Base-by-base conservation (phyloP, 2,329 filamentous ascomycete species). In the Acrocalymma vagum region DNA sequence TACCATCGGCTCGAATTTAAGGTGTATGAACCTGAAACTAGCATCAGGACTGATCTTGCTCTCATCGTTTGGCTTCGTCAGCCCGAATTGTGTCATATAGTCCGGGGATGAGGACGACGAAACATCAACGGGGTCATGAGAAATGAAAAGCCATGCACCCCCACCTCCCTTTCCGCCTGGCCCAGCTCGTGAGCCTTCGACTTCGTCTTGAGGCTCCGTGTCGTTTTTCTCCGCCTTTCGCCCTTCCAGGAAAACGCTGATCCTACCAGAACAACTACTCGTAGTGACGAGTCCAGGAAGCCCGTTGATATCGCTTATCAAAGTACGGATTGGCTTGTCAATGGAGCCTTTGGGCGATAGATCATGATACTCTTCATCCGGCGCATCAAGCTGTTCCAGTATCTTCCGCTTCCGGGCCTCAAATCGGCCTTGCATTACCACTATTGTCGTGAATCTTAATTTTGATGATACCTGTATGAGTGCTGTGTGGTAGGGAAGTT, bases 1-100 rank as follows among this genome's bases (percentile, higher is more conserved):
- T 79, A 95, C 92, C 90, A 96, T 91, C 4, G 92, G 90, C 67
- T 96, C 92, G 63, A 95, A 96, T 70, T 95, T 94, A 72, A 96
- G 88, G 69, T 93, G 90, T 34, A 96, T 77, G 48, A 78, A 75
- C 40, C 77, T 70, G 48, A 63, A 56, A 13, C 78, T 29, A 14
- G 45, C 33, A 18, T 32, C 38, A 29, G 53, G 37, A n/a, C 20
- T 28, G 24, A 10, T 33, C 3, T 47, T 29, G 9, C 28, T 25
- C 8, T 30, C 24, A 25, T 26, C 33, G 11, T 37, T 28, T 11
- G 38, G 18, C 5, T 39, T 37, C 11, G 47, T 28, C 15, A 67
- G 81, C 70, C 60, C 80, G 76, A 58, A 72, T 13, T 45, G 34
- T 17, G 55, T 34, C 29, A 58, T 46, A 18, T 63, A 57, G 17